Percentiles rank a stretch among this genome's conserved stretches.
Evolutionary conservation across 2,329 filamentous ascomycete genomes (phyloP).

Genomic region (Fusarium buharicum): DNA sequence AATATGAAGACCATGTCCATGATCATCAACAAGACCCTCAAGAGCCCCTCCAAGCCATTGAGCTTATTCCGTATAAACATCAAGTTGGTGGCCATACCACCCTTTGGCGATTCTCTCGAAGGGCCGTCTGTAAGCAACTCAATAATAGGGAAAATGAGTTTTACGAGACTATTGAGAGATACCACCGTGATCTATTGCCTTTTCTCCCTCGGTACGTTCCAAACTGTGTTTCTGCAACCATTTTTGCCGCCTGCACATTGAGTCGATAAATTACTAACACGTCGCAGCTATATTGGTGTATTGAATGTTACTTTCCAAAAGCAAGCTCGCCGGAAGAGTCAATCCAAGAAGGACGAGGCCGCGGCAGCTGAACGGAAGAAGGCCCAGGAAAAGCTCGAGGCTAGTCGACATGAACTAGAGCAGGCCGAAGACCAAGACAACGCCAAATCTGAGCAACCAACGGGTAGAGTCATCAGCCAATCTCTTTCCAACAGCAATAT

Average conservation of each 20-base stretch:
- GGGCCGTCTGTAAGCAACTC: constrained; percentile 96
- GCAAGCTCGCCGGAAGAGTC: constrained; percentile 73
- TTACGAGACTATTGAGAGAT: constrained; percentile 93
- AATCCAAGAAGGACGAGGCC: constrained; percentile 61
- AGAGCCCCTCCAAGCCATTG: constrained; percentile 85
- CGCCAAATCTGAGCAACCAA: constrained; percentile 23
- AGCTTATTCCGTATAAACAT: constrained; percentile 95
- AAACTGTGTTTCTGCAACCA: constrained; percentile 8
- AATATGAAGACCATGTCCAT: constrained; percentile 61
- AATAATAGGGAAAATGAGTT: constrained; percentile 99
- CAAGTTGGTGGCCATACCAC: constrained; percentile 98
- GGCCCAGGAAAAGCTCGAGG: constrained; percentile 46
- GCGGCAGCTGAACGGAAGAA: constrained; percentile 52
- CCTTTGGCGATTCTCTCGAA: constrained; percentile 92
- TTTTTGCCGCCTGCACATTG: background rate
- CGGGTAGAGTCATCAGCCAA: constrained; percentile 70
- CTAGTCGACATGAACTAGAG: constrained; percentile 34
- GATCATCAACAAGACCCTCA: constrained; percentile 63
- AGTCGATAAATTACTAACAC: constrained; percentile 20
- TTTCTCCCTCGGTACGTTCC: constrained; percentile 83
- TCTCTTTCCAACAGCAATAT: constrained; percentile 74
- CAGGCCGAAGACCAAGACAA: constrained; percentile 24
- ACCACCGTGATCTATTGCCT: constrained; percentile 87
- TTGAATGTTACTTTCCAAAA: constrained; percentile 96
- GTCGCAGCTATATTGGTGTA: constrained; percentile 90